Conservation (phyloP, 495 filamentous ascomycete species). For the Penicillium canariense region DNA sequence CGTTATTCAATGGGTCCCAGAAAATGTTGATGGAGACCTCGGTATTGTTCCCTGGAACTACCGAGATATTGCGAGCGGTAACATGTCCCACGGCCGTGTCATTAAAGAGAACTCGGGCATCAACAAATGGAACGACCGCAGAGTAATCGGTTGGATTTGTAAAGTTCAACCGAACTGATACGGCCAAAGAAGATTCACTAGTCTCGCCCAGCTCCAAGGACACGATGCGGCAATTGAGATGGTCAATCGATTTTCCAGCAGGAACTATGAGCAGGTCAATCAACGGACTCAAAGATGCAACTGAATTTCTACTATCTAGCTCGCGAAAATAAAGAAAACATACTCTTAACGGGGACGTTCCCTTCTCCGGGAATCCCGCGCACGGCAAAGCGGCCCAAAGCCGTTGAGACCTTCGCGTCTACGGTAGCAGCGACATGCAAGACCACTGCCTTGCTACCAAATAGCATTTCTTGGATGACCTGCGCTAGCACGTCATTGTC, state of each 20-base stretch:
- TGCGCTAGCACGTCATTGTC: slow-evolving; percentile 71
- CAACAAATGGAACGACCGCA: slow-evolving; percentile 72
- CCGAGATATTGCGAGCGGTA: slow-evolving; percentile 54
- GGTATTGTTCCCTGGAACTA: slow-evolving; percentile 69
- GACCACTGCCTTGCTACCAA: slow-evolving; percentile 60
- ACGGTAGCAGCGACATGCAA: slow-evolving; percentile 77
- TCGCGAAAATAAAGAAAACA: slow-evolving; percentile 38
- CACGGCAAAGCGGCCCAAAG: slow-evolving; percentile 73
- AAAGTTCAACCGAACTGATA: slow-evolving; percentile 70
- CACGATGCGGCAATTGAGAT: slow-evolving; percentile 59
- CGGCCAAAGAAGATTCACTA: slow-evolving; percentile 60
- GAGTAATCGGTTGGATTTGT: slow-evolving; percentile 89
- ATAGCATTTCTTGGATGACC: slow-evolving; percentile 71
- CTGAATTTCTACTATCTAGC: slow-evolving; percentile 24
- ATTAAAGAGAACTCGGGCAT: slow-evolving; percentile 72
- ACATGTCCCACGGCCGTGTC: slow-evolving; percentile 72
- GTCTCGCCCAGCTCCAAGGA: slow-evolving; percentile 67
- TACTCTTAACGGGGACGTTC: slow-evolving; percentile 83
- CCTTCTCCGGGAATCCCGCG: slow-evolving; percentile 83
- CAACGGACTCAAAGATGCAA: slow-evolving; percentile 6
- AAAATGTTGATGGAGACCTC: slow-evolving; percentile 64
- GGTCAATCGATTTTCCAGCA: slow-evolving; percentile 46
- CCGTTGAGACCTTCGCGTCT: slow-evolving; percentile 75
- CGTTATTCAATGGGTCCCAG: slow-evolving; percentile 66
- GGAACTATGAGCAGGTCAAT: slow-evolving; percentile 35